These are phyloP conservation scores for Talaromyces albobiverticillius DNA, from an alignment of 2,329 filamentous ascomycete species.

Conservation along the genomic window DNA sequence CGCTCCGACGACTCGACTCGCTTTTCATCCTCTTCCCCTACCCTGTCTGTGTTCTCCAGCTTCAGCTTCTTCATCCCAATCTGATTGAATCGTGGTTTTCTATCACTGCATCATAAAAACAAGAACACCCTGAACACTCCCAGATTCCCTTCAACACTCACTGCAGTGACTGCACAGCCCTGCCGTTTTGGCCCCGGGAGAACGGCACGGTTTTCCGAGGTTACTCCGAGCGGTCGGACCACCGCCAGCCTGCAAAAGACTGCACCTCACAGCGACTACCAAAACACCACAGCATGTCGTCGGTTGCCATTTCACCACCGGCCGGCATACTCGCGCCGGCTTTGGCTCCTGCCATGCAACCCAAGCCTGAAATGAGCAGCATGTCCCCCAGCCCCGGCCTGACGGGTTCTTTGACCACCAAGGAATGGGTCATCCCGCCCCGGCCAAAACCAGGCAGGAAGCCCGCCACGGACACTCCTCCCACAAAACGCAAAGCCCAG, in stretches of 20 bases:
- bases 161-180: background rate
- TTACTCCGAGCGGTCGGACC: background rate
- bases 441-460: constrained; percentile 88
- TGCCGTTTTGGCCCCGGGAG: background rate
- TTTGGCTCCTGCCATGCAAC: constrained; percentile 32
- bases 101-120: background rate
- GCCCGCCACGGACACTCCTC: constrained; percentile 87
- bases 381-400: constrained; percentile 34
- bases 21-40: background rate
- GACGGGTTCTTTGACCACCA: constrained; percentile 64
- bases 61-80: background rate
- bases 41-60: background rate
- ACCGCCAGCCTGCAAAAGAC: background rate
- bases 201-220: background rate
- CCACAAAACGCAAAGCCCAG: constrained; percentile 90
- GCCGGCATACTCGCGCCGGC: constrained; percentile 18
- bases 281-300: constrained; percentile 10
- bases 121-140: background rate
- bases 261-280: no score
- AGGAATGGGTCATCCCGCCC: constrained; percentile 82
- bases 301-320: constrained; percentile 4
- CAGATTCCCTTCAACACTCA: background rate
- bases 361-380: constrained; percentile 19
- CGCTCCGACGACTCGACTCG: background rate
- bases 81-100: background rate